Evolutionary conservation across 257 asterid genomes (phyloP), one percentile per base, ranked within the genome.

Genomic region (Jacaranda mimosifolia): DNA sequence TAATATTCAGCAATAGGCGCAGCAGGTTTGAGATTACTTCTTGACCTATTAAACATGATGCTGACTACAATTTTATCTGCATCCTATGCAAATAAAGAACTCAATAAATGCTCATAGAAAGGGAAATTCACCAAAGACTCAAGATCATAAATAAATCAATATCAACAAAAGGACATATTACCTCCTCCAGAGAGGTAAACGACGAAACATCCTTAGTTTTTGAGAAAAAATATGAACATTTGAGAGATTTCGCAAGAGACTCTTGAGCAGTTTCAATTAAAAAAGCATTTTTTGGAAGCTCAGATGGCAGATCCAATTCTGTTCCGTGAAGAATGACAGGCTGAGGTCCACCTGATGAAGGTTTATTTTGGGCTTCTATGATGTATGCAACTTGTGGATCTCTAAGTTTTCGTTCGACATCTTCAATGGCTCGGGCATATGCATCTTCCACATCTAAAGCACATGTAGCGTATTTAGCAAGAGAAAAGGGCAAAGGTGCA

Each of bases 41-140:
- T 84, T 46, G 99, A 95, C 72, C 90, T 85, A 87, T 93, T 91
- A 86, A 88, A 84, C 84, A 95, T 80, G 86, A 95, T 53, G 71
- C 85, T 90, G 78, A 95, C 94, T 75, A 79, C 87, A 82, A 95
- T 86, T 83, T 68, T 90, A 89, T 93, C 96, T 88, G 92, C 96
- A 88, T 81, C 85, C 99, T 95, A 87, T 77, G 85, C 76, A 81
- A 77, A 42, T 74, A 73, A 46, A 66, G 12, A 79, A 81, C 49
- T 78, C 35, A 76, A 82, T 70, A 85, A 63, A 55, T 53, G 82
- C 62, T 72, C 62, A 57, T 68, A 74, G 75, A 81, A 79, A 63
- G 63, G 45, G 58, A 60, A 67, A 67, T 70, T 43, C 63, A 78
- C 63, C 82, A 42, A 69, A 72, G 15, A 1, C 42, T 48, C 70